Conservation (phyloP, 495 filamentous ascomycete genomes). For the Podospora bellae-mahoneyi region DNA sequence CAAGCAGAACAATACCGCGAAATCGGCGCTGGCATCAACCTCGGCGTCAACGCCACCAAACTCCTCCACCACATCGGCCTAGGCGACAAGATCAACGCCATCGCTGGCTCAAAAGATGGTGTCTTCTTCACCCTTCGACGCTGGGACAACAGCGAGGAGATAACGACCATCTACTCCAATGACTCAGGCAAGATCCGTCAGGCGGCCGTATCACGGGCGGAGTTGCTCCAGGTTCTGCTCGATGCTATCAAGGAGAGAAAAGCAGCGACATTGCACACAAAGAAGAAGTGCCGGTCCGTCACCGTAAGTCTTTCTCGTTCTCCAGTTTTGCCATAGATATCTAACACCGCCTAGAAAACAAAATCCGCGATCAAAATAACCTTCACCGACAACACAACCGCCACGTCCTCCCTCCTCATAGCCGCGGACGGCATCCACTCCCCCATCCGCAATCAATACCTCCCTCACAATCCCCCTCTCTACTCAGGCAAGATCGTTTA, state of each 20-base stretch:
- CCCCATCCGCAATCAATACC: conserved; percentile 37
- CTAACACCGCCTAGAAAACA: background rate
- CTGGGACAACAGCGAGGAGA: conserved; percentile 33
- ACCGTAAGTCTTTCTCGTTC: background rate
- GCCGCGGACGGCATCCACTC: conserved; percentile 58
- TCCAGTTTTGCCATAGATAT: background rate
- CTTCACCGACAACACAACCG: conserved; percentile 32
- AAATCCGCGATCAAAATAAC: conserved; percentile 18
- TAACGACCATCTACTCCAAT: conserved; percentile 32
- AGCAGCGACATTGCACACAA: conserved; percentile 32
- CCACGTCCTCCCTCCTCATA: conserved; percentile 40
- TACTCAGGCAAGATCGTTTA: conserved; percentile 49
- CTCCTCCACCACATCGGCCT: conserved; percentile 26
- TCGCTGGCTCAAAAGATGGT: conserved; percentile 33
- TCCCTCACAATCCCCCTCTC: conserved; percentile 30
- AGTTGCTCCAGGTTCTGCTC: conserved; percentile 31
- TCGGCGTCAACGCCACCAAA: conserved; percentile 51
- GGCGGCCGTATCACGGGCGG: conserved; percentile 30
- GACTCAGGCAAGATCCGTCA: conserved; percentile 23
- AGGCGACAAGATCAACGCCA: conserved; percentile 25
- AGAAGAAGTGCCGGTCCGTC: conserved; percentile 20
- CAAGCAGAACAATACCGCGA: conserved; percentile 31
- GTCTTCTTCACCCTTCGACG: conserved; percentile 37
- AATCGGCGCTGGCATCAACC: conserved; percentile 40
- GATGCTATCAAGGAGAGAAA: conserved; percentile 24